Base-by-base conservation (phyloP, 2,329 filamentous ascomycete genomes). In the Microdochium paspali region DNA sequence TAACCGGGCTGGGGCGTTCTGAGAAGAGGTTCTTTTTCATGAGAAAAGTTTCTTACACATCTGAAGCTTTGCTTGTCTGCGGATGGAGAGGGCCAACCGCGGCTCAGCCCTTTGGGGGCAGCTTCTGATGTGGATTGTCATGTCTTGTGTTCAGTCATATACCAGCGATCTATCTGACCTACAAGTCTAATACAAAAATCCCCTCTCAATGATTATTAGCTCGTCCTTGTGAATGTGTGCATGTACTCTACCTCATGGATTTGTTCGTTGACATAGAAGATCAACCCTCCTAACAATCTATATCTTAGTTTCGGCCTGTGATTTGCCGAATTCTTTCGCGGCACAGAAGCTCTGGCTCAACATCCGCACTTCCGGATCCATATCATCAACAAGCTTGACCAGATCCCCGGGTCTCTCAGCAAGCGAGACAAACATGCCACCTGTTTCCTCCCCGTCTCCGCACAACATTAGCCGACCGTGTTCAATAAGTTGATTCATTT, bases 141-240 rank as follows among this genome's bases (percentile, higher is more conserved):
- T 13, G 15, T 24, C 40, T 35, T 35, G 31, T 35, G 15, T 21
- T 26, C 10, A 44, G 21, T 67, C 70, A 66, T 71, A 67, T 63
- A 64, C n/a, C 63, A 61, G 56, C 49, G 60, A 58, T 58, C 64
- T 63, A 67, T 61, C 63, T 66, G 66, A 56, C 63, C n/a, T n/a
- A 66, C 63, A 61, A 63, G 55, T 56, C 69, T 75, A 78, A 77
- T 76, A 67, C 66, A 66, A 73, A 67, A 24, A 71, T 79, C 76
- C 71, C 75, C 74, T 69, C 76, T 79, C 76, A 72, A 60, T 52
- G 7, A 43, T n/a, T n/a, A 5, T 20, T 26, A 13, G 24, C 4
- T 10, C 23, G 12, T 6, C 10, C 10, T 21, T 26, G 44, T 20
- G 7, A 43, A 12, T 24, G 23, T 21, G 39, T 43, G 39, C 39